A percentile compares a stretch with the other conserved stretches of the same genome.
phyloP scores from a whole-genome alignment of 2,329 filamentous ascomycete genomes.

The Hypomyces rosellus region DNA sequence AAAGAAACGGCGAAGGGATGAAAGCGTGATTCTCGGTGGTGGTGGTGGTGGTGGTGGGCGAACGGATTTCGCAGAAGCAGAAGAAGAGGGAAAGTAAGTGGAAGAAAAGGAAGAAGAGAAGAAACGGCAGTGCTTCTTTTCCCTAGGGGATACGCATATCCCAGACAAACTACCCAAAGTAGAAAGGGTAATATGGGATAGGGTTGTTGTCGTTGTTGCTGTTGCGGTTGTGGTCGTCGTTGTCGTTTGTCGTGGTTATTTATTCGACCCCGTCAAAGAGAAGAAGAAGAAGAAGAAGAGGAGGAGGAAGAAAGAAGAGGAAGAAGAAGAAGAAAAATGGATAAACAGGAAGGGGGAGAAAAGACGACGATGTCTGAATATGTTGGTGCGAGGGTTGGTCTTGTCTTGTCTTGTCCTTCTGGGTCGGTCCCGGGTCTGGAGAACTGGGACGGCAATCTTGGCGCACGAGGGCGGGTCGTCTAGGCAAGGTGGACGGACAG shows the following conservation, averaged over 20 bases:
- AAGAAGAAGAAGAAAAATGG: not conserved
- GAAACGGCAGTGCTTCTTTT: too few species aligned
- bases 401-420: slow-evolving; percentile 10
- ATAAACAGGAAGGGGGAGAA: not conserved
- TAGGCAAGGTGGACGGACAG: not conserved
- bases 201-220: too few species aligned
- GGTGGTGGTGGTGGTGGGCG: not conserved
- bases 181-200: too few species aligned
- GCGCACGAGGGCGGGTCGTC: slow-evolving; percentile 13
- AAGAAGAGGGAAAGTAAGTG: too few species aligned
- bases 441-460: slow-evolving; percentile 7
- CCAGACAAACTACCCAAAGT: too few species aligned
- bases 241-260: not conserved
- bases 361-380: not conserved
- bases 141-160: too few species aligned
- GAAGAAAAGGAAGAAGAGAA: too few species aligned
- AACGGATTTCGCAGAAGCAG: not conserved
- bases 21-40: not conserved
- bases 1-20: not conserved
- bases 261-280: not conserved
- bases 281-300: not conserved
- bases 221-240: too few species aligned
- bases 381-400: slow-evolving; percentile 5
- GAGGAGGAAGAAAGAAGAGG: not conserved
- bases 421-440: not conserved